Evolutionary conservation across 768 basidiomycete genomes (phyloP).

Genomic region (Termitomyces sp.): DNA sequence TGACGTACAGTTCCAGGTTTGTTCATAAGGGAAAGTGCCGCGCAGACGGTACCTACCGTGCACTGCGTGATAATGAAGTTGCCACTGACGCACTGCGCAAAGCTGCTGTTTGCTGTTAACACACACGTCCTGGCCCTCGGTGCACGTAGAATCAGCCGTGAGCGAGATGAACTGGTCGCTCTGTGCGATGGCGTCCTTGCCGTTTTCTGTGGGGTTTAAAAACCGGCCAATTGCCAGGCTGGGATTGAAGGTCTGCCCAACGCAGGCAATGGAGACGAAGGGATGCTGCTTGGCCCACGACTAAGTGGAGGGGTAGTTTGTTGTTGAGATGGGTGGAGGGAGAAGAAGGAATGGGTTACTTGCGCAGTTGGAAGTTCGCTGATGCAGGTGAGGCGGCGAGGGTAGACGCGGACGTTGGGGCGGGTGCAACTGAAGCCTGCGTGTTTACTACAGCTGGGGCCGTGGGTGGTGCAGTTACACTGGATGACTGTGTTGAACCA

Average conservation of each 20-base stretch:
- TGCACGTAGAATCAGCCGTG: too few relatives aligned
- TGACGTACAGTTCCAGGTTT: slow-evolving; percentile 18
- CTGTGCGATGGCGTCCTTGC: slow-evolving; percentile 17
- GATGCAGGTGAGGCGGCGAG: not conserved
- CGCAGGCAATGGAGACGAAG: slow-evolving; percentile 46
- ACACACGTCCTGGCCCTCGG: slow-evolving; percentile 15
- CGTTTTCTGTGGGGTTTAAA: slow-evolving; percentile 8
- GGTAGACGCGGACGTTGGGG: not conserved
- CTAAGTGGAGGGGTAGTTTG: slow-evolving; percentile 38
- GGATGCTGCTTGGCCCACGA: slow-evolving; percentile 48
- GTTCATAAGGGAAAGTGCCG: slow-evolving; percentile 23
- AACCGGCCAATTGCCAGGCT: slow-evolving; percentile 77
- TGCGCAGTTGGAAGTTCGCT: slow-evolving; percentile 3
- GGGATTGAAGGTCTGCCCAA: slow-evolving; percentile 73
- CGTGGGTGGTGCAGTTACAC: too few relatives aligned
- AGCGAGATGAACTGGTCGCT: too few relatives aligned
- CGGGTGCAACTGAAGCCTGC: not conserved
- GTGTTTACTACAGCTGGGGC: too few relatives aligned
- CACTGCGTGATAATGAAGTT: slow-evolving; percentile 21
- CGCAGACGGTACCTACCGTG: slow-evolving; percentile 21
- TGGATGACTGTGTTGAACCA: too few relatives aligned
- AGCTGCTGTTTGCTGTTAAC: slow-evolving; percentile 13
- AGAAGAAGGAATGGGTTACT: too few relatives aligned
- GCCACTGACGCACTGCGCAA: slow-evolving; percentile 20
- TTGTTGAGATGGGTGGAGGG: not conserved